A percentile compares a stretch with the other conserved stretches of the same genome.
phyloP scores from a whole-genome alignment of 2,329 filamentous ascomycete species.

The Zasmidium citrigriseum region DNA sequence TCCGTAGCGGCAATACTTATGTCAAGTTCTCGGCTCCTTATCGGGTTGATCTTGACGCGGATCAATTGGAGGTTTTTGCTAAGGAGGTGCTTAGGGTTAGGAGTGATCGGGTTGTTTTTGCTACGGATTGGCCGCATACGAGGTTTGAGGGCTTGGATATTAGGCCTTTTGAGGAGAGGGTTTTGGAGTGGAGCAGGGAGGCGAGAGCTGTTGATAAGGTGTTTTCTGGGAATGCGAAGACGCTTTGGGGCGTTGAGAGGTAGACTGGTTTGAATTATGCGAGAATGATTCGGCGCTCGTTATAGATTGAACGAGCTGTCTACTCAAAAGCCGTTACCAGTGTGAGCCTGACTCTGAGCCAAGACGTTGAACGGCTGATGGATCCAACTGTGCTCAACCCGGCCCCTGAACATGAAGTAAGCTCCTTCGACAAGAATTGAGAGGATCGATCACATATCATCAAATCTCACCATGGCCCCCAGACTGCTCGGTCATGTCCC shows the following conservation, averaged over 20 bases:
- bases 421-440: no score
- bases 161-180: constrained; percentile 54
- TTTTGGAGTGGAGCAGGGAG: constrained; percentile 54
- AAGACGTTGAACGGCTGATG: no score
- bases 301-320: no score
- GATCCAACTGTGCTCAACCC: no score
- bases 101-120: constrained; percentile 55
- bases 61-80: constrained; percentile 42
- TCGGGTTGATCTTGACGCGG: constrained; percentile 39
- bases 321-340: no score
- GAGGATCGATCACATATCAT: no score
- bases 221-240: constrained; percentile 58
- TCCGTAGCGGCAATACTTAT: constrained; percentile 52
- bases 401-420: no score
- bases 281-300: background rate
- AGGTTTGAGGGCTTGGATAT: constrained; percentile 60
- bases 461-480: background rate
- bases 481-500: background rate
- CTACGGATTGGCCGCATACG: constrained; percentile 66
- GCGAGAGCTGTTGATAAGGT: constrained; percentile 50
- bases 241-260: constrained; percentile 34
- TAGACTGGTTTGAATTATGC: background rate
- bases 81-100: constrained; percentile 51
- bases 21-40: constrained; percentile 62
- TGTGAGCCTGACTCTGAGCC: no score